Base-by-base conservation (phyloP, 2,329 filamentous ascomycete species). In the Ophiocordyceps australis region DNA sequence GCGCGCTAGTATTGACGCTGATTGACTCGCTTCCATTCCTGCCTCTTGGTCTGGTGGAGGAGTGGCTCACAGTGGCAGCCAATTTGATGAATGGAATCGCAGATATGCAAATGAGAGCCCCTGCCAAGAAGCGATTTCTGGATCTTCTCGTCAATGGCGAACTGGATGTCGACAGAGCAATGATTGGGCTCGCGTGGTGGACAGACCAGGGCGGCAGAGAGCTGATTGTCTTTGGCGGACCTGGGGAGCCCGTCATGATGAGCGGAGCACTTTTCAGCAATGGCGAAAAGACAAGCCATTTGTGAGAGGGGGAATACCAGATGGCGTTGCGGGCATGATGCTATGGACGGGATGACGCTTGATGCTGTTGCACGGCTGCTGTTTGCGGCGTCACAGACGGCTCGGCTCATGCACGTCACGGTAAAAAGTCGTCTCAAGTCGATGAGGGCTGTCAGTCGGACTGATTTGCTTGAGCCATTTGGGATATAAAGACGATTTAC, bases 141-240 rank as follows among this genome's bases (percentile, higher is more conserved):
- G 74, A 89, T 30, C 64, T 82, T 3, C 51, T 93, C 8, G 74
- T 74, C 21, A 73, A 65, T 37, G 82, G 82, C 4, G 82, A 92
- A 52, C 77, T 93, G 70, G 83, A 93, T 48, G 74, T 91, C 14
- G 79, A 91, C 43, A 65, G 82, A 31, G 75, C 80, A 6, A 69
- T 74, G 21, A 62, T 78, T 17, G 82, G 76, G 25, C 77, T 92
- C 12, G 68, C 70, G 3, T 94, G 85, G 85, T 93, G 85, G 85
- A 78, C 72, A 9, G 62, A 59, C 9, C 49, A 50, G 19, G 64
- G 64, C 6, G 65, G 51, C 52, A 68, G 45, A 46, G 64, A 62
- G 34, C 41, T 64, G 33, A 52, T 68, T 7, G 32, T 62, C 37
- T 26, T 32, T 30, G 36, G 38, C 33, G 33, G 33, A 9, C 11